Evolutionary conservation across 192 early-diverging fungal genomes (phyloP), one percentile per base, ranked within the genome.

Genomic region (Coemansia sp.): DNA sequence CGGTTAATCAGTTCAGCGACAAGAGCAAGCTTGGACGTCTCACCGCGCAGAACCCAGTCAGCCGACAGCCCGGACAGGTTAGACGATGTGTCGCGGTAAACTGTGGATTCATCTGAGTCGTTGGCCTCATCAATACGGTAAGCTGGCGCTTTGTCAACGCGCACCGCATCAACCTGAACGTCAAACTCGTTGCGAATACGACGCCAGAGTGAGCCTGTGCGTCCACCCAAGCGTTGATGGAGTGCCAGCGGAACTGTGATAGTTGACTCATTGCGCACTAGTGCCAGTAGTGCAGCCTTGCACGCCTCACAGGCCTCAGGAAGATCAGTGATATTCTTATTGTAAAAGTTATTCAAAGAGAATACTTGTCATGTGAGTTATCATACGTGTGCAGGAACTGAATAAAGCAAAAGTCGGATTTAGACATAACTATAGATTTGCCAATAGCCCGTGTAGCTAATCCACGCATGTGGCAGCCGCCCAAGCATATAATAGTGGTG

Each of bases 401-500:
- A 59, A 88, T 87, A 35, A 76, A 77, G 57, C 70, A 79, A 56
- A 79, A 56, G 27, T 70, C 64, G 19, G 84, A 62, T 22, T 84
- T 83, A 4, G 72, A 47, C 17, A 72, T 68, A 41, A 66, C 69
- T 25, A 88, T 86, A 4, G 83, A 69, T 17, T 86, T 63, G 35
- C 84, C 88, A 47, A 86, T 85, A 6, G 80, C 83, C 56, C 74
- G 79, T 51, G 60, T 56, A 27, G 88, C 83, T 29, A 88, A 82
- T 53, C 86, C 86, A 41, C 87, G 86, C 32, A 90, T 76, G 47
- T 80, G 84, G 21, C 69, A 66, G 50, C 87, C 87, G 57, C 80
- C 83, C 2, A 85, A 71, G 6, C 87, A 87, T 57, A 90, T 90
- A 65, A 90, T 84, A 84, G 68, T 90, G 89, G 70, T 88, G 69